Evolutionary conservation across 2,329 filamentous ascomycete species (phyloP).

Genomic region (Pestalotiopsis sp.): DNA sequence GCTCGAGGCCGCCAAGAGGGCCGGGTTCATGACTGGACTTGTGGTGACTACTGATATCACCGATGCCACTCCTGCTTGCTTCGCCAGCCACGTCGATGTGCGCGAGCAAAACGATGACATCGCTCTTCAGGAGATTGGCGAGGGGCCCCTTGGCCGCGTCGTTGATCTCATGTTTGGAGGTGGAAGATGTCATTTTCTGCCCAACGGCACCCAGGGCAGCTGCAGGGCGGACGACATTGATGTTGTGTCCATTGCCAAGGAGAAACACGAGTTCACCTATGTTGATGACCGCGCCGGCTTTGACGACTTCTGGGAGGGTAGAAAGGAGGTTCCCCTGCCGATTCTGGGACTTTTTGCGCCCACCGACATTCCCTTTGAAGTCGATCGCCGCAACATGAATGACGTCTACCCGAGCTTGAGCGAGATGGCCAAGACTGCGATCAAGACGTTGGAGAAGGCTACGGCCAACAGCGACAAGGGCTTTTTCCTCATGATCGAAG

Average conservation of each 20-base stretch:
- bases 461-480: conserved; percentile 85
- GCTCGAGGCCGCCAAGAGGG: conserved; percentile 89
- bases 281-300: conserved; percentile 74
- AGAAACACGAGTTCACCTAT: conserved; percentile 80
- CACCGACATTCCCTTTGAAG: conserved; percentile 86
- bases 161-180: conserved; percentile 94
- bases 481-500: conserved; percentile 99
- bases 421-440: conserved; percentile 86
- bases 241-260: conserved; percentile 71
- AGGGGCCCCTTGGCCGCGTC: conserved; percentile 81
- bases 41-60: conserved; percentile 95
- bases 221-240: conserved; percentile 82
- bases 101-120: conserved; percentile 87
- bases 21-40: conserved; percentile 89
- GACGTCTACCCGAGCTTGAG: conserved; percentile 85
- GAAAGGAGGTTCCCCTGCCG: conserved; percentile 70
- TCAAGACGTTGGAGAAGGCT: conserved; percentile 78
- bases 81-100: conserved; percentile 83
- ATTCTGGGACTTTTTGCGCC: conserved; percentile 83
- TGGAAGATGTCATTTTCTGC: conserved; percentile 89
- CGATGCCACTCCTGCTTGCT: conserved; percentile 94
- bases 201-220: conserved; percentile 78
- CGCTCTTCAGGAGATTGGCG: conserved; percentile 87
- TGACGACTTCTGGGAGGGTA: conserved; percentile 70
- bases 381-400: conserved; percentile 80